Evolutionary conservation across 2,329 filamentous ascomycete species (phyloP).

Genomic region (Fusarium proliferatum): DNA sequence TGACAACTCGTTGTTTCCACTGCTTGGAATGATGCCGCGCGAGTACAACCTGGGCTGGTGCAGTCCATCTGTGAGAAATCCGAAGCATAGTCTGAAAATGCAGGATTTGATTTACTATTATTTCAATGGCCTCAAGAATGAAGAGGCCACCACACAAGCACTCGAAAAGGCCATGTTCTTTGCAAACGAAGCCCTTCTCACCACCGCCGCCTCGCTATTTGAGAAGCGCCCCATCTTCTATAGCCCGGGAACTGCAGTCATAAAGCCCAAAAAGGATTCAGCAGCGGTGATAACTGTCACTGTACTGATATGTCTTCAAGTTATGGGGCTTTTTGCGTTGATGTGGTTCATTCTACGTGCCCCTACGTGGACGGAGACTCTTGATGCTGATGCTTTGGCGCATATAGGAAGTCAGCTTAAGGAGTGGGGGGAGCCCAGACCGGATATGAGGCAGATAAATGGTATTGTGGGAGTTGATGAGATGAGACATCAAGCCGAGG

Average conservation of each 20-base stretch:
- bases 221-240: neutral
- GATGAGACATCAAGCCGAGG: neutral
- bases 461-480: slow-evolving; percentile 4
- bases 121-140: neutral
- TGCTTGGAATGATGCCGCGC: neutral
- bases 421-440: slow-evolving; percentile 8
- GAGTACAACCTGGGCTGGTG: neutral
- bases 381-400: slow-evolving; percentile 24
- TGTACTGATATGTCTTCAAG: slow-evolving; percentile 9
- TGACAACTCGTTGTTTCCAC: neutral
- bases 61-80: too few species aligned
- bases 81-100: neutral
- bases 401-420: slow-evolving; percentile 9
- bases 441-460: neutral
- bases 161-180: slow-evolving; percentile 31
- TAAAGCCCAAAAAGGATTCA: slow-evolving; percentile 10
- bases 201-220: neutral
- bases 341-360: slow-evolving; percentile 1
- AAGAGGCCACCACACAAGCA: accelerated
- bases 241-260: neutral
- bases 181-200: slow-evolving; percentile 26
- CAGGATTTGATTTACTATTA: neutral
- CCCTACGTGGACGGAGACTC: slow-evolving; percentile 17
- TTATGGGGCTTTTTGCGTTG: neutral
- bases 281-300: slow-evolving; percentile 1